Evolutionary conservation across 2,329 filamentous ascomycete species (phyloP), one percentile per base, ranked within the genome.

Genomic region (Colletotrichum orbiculare): DNA sequence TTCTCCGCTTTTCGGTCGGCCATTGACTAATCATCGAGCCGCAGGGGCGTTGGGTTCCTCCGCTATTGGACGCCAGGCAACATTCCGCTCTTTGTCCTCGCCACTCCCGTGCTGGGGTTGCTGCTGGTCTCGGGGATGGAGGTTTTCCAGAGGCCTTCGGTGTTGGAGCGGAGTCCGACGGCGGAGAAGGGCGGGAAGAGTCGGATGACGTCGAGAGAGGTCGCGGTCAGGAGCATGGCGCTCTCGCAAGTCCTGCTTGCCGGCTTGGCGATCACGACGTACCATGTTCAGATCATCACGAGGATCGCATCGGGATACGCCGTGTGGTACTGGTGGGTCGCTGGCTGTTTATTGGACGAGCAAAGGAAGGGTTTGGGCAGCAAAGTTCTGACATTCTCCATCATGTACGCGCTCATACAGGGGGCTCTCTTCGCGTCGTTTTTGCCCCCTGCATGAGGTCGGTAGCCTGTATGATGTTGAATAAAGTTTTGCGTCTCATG

Each of bases 271-370:
- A 77, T 94, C 17, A 93, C 90, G 11, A 93, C 82, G 68, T 97
- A 96, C 73, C 96, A 99, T 74, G 91, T 97, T 34, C 96, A 99
- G 77, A 96, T 99, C 70, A 91, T 98, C 72, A 97, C 91, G 48
- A 88, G 96, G 33, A 85, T 99, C 13, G 91, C 93, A 2, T 97
- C 94, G 0, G 95, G 90, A 0, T 97, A 95, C 76, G 92, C 94
- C 1, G 78, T 96, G 15, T 97, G 94, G 93, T 96, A 97, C 74
- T 90, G 91, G 83, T 93, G 91, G 83, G 75, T 97, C 43, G 92
- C 91, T 1, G 79, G 78, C 4, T 76, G 75, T 39, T 71, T 87
- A 7, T 69, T 75, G 49, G 74, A 78, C 33, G 70, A 72, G 9
- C 25, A 74, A 69, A 68, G 72, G 64, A 56, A 71, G 60, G 54